Evolutionary conservation across 2,329 filamentous ascomycete genomes (phyloP), one percentile per base, ranked within the genome.

Genomic region (Fusarium paranaense): DNA sequence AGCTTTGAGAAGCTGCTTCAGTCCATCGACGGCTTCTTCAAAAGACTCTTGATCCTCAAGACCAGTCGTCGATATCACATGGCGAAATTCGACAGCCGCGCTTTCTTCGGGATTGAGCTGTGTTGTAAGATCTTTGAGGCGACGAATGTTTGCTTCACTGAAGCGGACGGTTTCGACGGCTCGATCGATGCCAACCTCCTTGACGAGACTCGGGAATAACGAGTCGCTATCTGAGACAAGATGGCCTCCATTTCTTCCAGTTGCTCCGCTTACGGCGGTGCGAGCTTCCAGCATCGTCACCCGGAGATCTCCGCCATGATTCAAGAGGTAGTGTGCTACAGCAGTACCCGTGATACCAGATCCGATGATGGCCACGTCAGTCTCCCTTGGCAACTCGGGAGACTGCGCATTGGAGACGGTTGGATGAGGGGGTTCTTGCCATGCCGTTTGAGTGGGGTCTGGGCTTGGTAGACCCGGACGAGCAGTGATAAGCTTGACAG

Each of bases 111-210:
- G 50, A 1, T 42, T 25, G 5, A 76, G 59, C 16, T 71, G 67
- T 4, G 20, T 11, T 10, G 64, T 59, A 2, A 76, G 61, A 3
- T 69, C 70, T 45, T 47, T 65, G 1, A 76, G 52, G 3, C 65
- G 64, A 4, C 65, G 67, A 11, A 76, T 63, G 6, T 76, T 76
- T 0, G 73, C 72, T 8, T 76, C 72, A 69, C 84, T 83, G 62
- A 88, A 87, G 2, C 81, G 75, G 2, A 83, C 81, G 14, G 88
- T 81, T 56, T 81, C 79, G 16, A 81, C 81, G 1, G 87, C 86
- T 5, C 80, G 76, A 38, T 82, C 81, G 1, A 74, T 68, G 0
- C 83, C 81, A 18, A 83, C 74, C 0, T 62, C 69, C 5, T 73
- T 62, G 22, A 80, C 79, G 2, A 86, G 74, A 1, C 66, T 65